These are phyloP conservation scores for Carex parvula DNA, from an alignment of 176 grass and related monocot genomes.

Conservation along the genomic window DNA sequence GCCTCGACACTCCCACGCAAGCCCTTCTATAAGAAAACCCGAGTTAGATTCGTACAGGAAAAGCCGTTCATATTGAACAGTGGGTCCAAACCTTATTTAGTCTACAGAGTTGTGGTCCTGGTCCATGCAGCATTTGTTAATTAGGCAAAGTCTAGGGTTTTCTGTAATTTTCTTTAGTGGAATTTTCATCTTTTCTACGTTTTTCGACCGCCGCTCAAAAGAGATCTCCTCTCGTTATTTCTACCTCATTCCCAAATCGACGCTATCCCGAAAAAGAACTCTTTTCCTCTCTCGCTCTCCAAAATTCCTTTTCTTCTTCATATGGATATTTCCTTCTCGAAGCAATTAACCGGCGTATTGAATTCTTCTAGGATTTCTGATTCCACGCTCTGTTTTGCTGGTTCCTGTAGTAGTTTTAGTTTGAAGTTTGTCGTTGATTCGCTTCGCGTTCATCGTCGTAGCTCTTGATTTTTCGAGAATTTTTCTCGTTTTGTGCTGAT, in stretches of 20 bases:
- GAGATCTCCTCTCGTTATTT: neutral
- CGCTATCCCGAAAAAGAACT: neutral
- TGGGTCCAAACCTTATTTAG: too few relatives aligned
- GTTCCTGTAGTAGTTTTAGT: conserved; percentile 13
- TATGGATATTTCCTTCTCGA: conserved; percentile 38
- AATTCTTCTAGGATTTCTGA: neutral
- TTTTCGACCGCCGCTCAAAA: neutral
- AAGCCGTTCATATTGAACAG: neutral
- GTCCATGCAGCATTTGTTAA: neutral
- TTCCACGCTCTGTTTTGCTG: conserved; percentile 11
- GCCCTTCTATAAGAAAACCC: neutral
- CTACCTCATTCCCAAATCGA: neutral
- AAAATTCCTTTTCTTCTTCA: conserved; percentile 14
- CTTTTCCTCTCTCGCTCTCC: neutral
- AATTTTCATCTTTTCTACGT: neutral
- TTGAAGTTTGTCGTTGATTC: conserved; percentile 1
- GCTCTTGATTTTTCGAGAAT: neutral
- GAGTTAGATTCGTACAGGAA: neutral
- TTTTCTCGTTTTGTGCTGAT: neutral
- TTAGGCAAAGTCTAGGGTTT: conserved; percentile 12
- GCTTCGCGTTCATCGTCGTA: neutral
- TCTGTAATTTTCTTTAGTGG: neutral
- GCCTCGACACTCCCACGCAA: neutral
- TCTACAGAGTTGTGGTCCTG: neutral
- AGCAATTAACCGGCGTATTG: conserved; percentile 20